Conservation (phyloP, 495 filamentous ascomycete genomes). For the Penicillium atrosanguineum region DNA sequence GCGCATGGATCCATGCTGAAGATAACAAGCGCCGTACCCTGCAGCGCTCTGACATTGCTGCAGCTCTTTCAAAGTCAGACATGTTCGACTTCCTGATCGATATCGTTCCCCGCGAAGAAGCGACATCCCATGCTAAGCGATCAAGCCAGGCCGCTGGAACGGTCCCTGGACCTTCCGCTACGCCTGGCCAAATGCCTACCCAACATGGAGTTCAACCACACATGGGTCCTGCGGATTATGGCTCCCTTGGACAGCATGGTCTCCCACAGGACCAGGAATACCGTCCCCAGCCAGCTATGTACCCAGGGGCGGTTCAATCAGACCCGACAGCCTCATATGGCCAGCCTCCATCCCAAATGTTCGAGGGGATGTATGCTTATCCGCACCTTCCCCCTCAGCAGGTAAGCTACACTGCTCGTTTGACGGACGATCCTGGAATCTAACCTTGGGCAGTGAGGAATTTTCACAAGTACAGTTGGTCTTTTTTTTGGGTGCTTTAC, state of each 20-base stretch:
- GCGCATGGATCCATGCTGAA: constrained; percentile 99
- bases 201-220: constrained; percentile 59
- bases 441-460: constrained; percentile 9
- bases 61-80: constrained; percentile 91
- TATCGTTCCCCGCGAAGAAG: constrained; percentile 95
- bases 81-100: constrained; percentile 99
- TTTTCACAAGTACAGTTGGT: constrained; percentile 4
- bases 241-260: constrained; percentile 56
- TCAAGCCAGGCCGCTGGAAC: constrained; percentile 58
- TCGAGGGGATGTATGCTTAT: constrained; percentile 84
- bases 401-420: constrained; percentile 49
- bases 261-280: constrained; percentile 74
- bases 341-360: constrained; percentile 76
- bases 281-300: constrained; percentile 72
- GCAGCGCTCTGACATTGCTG: constrained; percentile 94
- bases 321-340: constrained; percentile 68
- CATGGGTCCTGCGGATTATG: constrained; percentile 68
- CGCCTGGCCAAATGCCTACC: constrained; percentile 56
- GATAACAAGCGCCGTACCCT: constrained; percentile 97
- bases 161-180: constrained; percentile 44
- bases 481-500: constrained; percentile 19
- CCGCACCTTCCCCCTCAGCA: constrained; percentile 79
- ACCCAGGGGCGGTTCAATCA: constrained; percentile 69
- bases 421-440: background rate
- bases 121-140: constrained; percentile 77